Conservation (phyloP, 257 asterid genomes). For the Fraxinus quadrangulata region DNA sequence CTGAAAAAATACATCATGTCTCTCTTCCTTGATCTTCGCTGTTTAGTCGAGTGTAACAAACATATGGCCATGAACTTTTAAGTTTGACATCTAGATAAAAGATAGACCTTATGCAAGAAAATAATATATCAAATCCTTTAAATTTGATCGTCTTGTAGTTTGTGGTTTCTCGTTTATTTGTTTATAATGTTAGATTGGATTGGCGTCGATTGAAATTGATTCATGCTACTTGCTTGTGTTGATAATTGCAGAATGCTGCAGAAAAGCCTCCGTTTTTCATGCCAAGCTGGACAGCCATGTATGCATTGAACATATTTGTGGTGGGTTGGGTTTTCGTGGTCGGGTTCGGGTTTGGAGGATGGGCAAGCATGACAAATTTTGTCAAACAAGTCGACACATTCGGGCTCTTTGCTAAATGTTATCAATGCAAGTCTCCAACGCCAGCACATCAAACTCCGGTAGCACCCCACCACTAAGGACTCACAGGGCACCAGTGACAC, state of each 20-base stretch:
- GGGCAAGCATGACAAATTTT: conserved; percentile 85
- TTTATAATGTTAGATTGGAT: background rate
- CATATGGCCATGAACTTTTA: background rate
- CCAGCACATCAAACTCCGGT: conserved; percentile 27
- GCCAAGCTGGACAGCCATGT: conserved; percentile 85
- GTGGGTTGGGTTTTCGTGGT: conserved; percentile 62
- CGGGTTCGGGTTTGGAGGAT: conserved; percentile 92
- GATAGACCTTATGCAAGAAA: no score
- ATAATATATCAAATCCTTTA: no score
- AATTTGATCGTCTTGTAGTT: background rate
- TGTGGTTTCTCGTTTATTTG: background rate
- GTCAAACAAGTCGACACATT: conserved; percentile 67
- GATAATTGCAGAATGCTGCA: conserved; percentile 71
- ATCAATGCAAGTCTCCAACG: conserved; percentile 66
- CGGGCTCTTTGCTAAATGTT: conserved; percentile 81
- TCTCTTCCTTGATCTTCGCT: background rate
- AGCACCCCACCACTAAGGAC: conserved; percentile 29
- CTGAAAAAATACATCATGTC: background rate
- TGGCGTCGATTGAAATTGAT: background rate
- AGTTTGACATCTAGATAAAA: no score
- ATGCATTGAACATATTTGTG: conserved; percentile 53
- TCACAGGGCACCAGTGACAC: conserved; percentile 11
- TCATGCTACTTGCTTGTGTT: background rate
- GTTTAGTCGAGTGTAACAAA: background rate
- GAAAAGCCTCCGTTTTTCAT: conserved; percentile 83